Conservation (phyloP, 2,329 filamentous ascomycete species). For the Myriosclerotinia scirpicola region DNA sequence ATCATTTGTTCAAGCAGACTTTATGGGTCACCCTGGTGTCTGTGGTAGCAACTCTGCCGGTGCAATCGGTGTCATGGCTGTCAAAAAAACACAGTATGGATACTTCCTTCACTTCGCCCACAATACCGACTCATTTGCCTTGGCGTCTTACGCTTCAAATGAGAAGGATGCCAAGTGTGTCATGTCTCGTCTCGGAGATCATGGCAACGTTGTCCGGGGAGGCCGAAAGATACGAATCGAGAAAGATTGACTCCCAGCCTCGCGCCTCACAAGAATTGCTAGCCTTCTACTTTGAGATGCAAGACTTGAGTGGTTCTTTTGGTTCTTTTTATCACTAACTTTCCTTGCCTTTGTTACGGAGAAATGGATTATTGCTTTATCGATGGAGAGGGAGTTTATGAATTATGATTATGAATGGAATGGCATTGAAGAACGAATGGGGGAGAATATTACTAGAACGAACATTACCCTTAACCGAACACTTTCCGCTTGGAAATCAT, state of each 20-base stretch:
- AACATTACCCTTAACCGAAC: constrained; percentile 1
- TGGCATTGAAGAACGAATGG: not conserved
- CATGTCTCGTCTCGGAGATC: constrained; percentile 68
- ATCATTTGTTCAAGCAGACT: constrained; percentile 81
- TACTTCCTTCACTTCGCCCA: constrained; percentile 91
- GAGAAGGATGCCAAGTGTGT: constrained; percentile 75
- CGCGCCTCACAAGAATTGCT: not conserved
- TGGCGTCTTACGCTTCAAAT: constrained; percentile 83
- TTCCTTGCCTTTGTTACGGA: not conserved
- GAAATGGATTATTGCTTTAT: constrained; percentile 10
- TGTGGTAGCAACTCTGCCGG: constrained; percentile 75
- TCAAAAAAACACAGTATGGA: constrained; percentile 78
- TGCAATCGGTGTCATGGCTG: constrained; percentile 85
- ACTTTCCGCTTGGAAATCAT: constrained; percentile 21
- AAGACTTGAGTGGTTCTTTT: not conserved
- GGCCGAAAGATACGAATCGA: constrained; percentile 39
- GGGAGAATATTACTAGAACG: constrained; percentile 1
- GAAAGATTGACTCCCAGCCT: constrained; percentile 24
- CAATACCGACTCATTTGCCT: constrained; percentile 85
- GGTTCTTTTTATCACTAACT: not conserved
- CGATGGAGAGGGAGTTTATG: not conserved
- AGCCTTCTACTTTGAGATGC: constrained; percentile 1
- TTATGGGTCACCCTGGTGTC: constrained; percentile 89
- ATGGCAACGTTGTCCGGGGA: constrained; percentile 38
- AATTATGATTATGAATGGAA: constrained; percentile 13